These are phyloP conservation scores for Aphanomyces astaci DNA, from an alignment of 352 stramenopile genomes.

Conservation along the genomic window DNA sequence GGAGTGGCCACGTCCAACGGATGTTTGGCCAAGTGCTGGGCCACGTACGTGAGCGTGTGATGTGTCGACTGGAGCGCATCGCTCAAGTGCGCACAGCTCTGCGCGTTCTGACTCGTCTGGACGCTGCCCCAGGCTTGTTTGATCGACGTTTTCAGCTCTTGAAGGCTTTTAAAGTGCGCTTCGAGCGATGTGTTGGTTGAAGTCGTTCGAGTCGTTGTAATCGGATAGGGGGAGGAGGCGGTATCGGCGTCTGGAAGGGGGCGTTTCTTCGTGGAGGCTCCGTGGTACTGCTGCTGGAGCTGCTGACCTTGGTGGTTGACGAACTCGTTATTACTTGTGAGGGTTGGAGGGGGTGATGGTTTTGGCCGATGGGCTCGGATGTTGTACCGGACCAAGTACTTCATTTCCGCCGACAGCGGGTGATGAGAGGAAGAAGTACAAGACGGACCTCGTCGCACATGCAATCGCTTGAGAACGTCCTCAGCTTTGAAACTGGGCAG, in stretches of 20 bases:
- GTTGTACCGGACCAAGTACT: constrained; percentile 1
- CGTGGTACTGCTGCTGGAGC: no score
- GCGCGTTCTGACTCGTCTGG: constrained; percentile 67
- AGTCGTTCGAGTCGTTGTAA: background rate
- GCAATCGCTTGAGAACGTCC: constrained; percentile 23
- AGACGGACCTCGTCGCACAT: constrained; percentile 9
- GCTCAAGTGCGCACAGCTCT: background rate
- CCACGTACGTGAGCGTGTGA: background rate
- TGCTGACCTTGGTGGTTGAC: background rate
- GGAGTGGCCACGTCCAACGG: constrained; percentile 35
- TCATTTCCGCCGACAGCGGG: constrained; percentile 14
- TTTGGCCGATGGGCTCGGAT: background rate
- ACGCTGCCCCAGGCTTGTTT: constrained; percentile 38
- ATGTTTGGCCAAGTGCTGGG: constrained; percentile 37
- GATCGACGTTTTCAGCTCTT: constrained; percentile 7
- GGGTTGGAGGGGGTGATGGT: background rate
- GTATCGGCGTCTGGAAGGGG: no score
- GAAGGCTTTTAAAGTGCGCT: background rate
- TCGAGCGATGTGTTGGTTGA: background rate
- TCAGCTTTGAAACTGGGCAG: constrained; percentile 32
- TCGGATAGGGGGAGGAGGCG: no score
- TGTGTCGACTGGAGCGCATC: constrained; percentile 1
- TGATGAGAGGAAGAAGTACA: constrained; percentile 13
- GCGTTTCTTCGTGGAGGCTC: no score
- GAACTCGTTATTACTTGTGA: background rate